A percentile compares a stretch with the other conserved stretches of the same genome.
Conservation (phyloP, 176 grass and related monocot genomes). For the Rhynchospora tenuis region DNA sequence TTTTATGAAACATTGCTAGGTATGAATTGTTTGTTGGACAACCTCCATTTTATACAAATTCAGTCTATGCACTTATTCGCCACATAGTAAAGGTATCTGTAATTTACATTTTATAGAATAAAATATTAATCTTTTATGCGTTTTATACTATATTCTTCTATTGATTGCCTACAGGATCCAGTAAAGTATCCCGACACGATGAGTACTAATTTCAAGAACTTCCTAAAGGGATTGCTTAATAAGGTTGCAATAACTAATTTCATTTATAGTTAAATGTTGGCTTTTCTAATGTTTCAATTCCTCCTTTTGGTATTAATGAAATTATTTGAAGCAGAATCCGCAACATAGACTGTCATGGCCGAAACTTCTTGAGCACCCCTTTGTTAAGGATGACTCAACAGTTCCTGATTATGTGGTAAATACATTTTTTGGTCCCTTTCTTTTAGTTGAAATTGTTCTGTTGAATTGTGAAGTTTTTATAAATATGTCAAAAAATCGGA, state of each 20-base stretch:
- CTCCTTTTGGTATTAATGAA: constrained; percentile 35
- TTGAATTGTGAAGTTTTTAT: background rate
- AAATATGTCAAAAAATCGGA: background rate
- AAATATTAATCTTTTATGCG: constrained; percentile 20
- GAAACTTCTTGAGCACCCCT: constrained; percentile 79
- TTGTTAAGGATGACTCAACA: constrained; percentile 75
- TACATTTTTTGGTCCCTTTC: constrained; percentile 3
- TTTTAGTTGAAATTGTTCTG: background rate
- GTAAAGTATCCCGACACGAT: constrained; percentile 98
- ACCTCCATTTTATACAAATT: constrained; percentile 98
- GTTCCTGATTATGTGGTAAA: constrained; percentile 28
- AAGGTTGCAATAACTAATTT: constrained; percentile 43
- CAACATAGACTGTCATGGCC: constrained; percentile 94
- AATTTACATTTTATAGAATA: constrained; percentile 4
- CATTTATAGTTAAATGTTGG: background rate
- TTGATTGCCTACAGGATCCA: constrained; percentile 52
- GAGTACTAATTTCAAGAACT: constrained; percentile 85
- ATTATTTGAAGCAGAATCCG: constrained; percentile 49
- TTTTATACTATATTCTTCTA: constrained; percentile 17
- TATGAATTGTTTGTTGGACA: constrained; percentile 97
- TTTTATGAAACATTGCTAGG: constrained; percentile 30
- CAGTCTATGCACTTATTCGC: constrained; percentile 85
- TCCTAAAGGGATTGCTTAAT: constrained; percentile 88
- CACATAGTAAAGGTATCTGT: constrained; percentile 86
- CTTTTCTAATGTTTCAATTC: constrained; percentile 11